These are phyloP conservation scores for Irpex lacteus DNA, from an alignment of 1,284 basidiomycete species.

Conservation along the genomic window DNA sequence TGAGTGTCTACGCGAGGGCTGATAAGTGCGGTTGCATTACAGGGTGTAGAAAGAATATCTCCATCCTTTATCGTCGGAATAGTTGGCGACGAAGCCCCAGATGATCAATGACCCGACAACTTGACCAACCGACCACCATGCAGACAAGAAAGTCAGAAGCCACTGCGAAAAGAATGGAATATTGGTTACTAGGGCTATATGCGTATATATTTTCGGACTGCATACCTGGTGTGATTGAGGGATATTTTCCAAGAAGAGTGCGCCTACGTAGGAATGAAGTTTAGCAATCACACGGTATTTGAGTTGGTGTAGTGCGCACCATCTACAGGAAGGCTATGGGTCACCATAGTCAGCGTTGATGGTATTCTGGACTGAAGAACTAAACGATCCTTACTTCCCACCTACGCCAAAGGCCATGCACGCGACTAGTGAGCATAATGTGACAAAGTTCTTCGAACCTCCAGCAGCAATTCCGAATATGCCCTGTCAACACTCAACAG, in stretches of 20 bases:
- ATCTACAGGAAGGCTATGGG: slow-evolving; percentile 2
- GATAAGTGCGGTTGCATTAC: slow-evolving; percentile 62
- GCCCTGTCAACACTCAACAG: not conserved
- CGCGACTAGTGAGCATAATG: slow-evolving; percentile 1
- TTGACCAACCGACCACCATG: slow-evolving; percentile 1
- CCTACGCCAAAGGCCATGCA: slow-evolving; percentile 5
- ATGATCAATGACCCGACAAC: slow-evolving; percentile 35
- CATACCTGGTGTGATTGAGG: not conserved
- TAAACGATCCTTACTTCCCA: not conserved
- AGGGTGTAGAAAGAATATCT: slow-evolving; percentile 65
- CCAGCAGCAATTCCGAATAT: slow-evolving; percentile 1
- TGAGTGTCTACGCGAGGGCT: too few relatives aligned
- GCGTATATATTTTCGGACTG: too few relatives aligned
- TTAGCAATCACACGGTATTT: not conserved
- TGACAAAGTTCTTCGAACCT: slow-evolving; percentile 1
- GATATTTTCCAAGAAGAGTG: not conserved
- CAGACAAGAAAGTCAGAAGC: not conserved
- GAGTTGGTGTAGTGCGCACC: not conserved
- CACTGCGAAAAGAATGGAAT: too few relatives aligned
- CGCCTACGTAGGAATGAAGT: too few relatives aligned
- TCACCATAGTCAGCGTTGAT: too few relatives aligned
- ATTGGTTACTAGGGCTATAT: too few relatives aligned
- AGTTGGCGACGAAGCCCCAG: slow-evolving; percentile 65
- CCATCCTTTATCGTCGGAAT: slow-evolving; percentile 71
- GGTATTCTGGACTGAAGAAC: too few relatives aligned